Percentiles rank a stretch among this genome's conserved stretches.
phyloP scores from a whole-genome alignment of 2,329 filamentous ascomycete species.

The Leptodontidium sp. region DNA sequence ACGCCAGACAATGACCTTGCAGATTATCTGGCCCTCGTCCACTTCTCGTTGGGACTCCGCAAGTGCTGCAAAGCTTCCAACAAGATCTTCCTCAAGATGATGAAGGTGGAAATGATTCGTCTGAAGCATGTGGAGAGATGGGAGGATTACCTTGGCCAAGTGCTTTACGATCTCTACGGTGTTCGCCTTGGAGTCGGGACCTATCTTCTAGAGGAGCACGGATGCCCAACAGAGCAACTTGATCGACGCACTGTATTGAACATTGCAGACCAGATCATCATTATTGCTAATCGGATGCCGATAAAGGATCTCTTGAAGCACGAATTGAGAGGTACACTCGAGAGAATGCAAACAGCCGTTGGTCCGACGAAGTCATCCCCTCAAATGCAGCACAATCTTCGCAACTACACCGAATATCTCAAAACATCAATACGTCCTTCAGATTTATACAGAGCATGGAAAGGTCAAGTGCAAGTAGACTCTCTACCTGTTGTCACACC shows the following conservation, averaged over 20 bases:
- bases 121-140: slow-evolving; percentile 80
- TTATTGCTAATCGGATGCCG: slow-evolving; percentile 81
- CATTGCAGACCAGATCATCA: slow-evolving; percentile 83
- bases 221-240: slow-evolving; percentile 77
- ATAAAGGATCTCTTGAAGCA: slow-evolving; percentile 93
- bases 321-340: slow-evolving; percentile 87
- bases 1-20: slow-evolving; percentile 76
- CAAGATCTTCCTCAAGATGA: slow-evolving; percentile 87
- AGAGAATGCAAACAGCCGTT: slow-evolving; percentile 90
- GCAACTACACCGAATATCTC: slow-evolving; percentile 81
- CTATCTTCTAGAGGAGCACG: slow-evolving; percentile 78
- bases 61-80: slow-evolving; percentile 86
- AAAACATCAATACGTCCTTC: slow-evolving; percentile 86
- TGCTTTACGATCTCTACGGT: slow-evolving; percentile 84
- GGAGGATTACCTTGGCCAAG: slow-evolving; percentile 86
- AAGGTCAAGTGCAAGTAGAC: slow-evolving; percentile 78
- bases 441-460: slow-evolving; percentile 80
- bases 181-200: slow-evolving; percentile 76
- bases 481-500: slow-evolving; percentile 72
- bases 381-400: slow-evolving; percentile 85
- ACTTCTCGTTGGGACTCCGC: slow-evolving; percentile 84
- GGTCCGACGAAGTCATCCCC: slow-evolving; percentile 80
- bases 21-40: slow-evolving; percentile 81
- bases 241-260: slow-evolving; percentile 83
- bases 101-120: slow-evolving; percentile 84